Evolutionary conservation across 305 asterid species (phyloP).

Genomic region (Fraxinus platypoda): DNA sequence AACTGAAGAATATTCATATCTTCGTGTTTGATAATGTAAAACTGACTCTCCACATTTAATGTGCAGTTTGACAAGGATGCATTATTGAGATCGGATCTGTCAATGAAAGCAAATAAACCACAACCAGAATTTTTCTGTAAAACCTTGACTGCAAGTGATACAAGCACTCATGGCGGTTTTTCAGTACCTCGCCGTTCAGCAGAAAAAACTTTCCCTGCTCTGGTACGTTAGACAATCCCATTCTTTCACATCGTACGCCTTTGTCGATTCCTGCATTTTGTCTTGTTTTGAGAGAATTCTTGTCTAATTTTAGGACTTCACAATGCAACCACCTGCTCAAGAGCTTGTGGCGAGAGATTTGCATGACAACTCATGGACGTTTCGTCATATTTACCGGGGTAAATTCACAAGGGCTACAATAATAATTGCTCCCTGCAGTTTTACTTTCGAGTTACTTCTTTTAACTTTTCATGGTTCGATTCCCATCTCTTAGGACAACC

Average conservation of each 20-base stretch:
- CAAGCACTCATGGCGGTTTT: slow-evolving; percentile 97
- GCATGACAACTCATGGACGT: slow-evolving; percentile 85
- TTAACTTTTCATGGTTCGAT: slow-evolving; percentile 4
- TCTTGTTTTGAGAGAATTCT: neutral
- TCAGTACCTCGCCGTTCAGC: slow-evolving; percentile 99
- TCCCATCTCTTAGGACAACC: slow-evolving; percentile 67
- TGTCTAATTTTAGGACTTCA: slow-evolving; percentile 57
- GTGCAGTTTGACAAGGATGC: slow-evolving; percentile 91
- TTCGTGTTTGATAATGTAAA: neutral
- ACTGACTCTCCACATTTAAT: slow-evolving; percentile 10
- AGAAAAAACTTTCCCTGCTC: slow-evolving; percentile 82
- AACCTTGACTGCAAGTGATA: slow-evolving; percentile 96
- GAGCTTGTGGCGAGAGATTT: slow-evolving; percentile 87
- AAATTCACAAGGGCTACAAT: slow-evolving; percentile 17
- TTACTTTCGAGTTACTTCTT: neutral
- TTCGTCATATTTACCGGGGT: slow-evolving; percentile 97
- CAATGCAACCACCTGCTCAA: slow-evolving; percentile 98
- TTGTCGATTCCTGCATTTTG: neutral
- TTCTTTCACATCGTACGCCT: neutral
- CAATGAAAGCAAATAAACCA: slow-evolving; percentile 64
- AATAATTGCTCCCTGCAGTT: neutral
- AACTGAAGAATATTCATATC: slow-evolving; percentile 1
- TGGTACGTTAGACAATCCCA: slow-evolving; percentile 42
- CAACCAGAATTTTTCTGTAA: slow-evolving; percentile 93
- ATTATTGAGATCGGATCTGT: slow-evolving; percentile 78